A percentile compares a stretch with the other conserved stretches of the same genome.
Evolutionary conservation across 192 early-diverging fungal species (phyloP).

Genomic region (Coemansia brasiliensis): DNA sequence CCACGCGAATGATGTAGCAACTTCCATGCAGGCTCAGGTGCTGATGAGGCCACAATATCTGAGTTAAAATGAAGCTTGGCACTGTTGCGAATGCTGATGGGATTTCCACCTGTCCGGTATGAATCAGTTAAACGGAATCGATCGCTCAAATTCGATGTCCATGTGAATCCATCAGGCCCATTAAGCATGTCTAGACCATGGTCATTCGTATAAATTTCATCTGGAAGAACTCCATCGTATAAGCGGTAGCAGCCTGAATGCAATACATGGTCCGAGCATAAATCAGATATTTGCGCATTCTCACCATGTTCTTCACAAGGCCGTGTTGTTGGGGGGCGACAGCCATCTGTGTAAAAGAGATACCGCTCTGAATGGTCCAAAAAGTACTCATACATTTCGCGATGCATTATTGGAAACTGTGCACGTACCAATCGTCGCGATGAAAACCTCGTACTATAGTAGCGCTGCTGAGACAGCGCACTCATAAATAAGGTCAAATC

Average conservation of each 20-base stretch:
- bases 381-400: constrained; percentile 54
- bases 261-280: constrained; percentile 25
- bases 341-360: constrained; percentile 40
- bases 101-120: constrained; percentile 13
- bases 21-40: constrained; percentile 38
- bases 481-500: constrained; percentile 41
- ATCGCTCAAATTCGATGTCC: constrained; percentile 13
- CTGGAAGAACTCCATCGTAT: constrained; percentile 39
- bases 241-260: constrained; percentile 54
- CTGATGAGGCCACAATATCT: constrained; percentile 33
- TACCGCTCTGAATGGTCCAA: constrained; percentile 42
- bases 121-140: constrained; percentile 8
- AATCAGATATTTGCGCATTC: constrained; percentile 7
- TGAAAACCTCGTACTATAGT: constrained; percentile 55
- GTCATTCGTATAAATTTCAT: constrained; percentile 1
- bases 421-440: constrained; percentile 46
- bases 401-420: constrained; percentile 32
- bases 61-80: not conserved
- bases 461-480: constrained; percentile 45
- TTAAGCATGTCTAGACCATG: constrained; percentile 17
- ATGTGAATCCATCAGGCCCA: constrained; percentile 21
- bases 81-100: constrained; percentile 6
- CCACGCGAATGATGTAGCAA: not conserved
- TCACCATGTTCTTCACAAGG: not conserved
- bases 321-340: constrained; percentile 17